Conservation (phyloP, 495 filamentous ascomycete species). For the Podospora pseudocomata region DNA sequence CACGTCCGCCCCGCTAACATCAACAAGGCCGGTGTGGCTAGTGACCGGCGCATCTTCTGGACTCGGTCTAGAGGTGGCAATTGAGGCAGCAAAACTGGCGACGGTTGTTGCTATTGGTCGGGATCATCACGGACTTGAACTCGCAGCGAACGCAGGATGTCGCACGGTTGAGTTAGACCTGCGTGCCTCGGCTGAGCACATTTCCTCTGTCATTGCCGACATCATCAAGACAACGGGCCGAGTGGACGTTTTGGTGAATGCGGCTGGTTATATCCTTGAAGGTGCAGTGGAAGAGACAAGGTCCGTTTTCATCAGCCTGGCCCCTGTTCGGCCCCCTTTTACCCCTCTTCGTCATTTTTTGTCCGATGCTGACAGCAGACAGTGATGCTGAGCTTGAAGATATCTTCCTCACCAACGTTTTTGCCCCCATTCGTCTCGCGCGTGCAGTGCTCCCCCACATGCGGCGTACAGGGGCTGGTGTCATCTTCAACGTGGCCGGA, state of each 20-base stretch:
- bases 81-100: background rate
- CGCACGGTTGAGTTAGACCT: background rate
- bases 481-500: background rate
- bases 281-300: background rate
- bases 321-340: no score
- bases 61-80: background rate
- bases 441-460: background rate
- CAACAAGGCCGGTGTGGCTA: background rate
- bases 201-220: background rate
- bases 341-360: no score
- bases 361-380: background rate
- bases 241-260: background rate
- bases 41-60: background rate
- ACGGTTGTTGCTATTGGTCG: background rate
- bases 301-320: background rate
- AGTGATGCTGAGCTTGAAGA: background rate
- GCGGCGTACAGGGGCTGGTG: background rate
- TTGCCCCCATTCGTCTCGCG: background rate
- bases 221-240: background rate
- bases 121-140: background rate
- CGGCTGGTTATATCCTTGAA: background rate
- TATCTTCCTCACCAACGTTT: background rate
- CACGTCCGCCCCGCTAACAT: background rate
- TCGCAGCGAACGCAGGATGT: background rate
- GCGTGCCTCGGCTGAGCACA: background rate